Evolutionary conservation across 2,329 filamentous ascomycete species (phyloP), one percentile per base, ranked within the genome.

Genomic region (Hypocrella siamensis): DNA sequence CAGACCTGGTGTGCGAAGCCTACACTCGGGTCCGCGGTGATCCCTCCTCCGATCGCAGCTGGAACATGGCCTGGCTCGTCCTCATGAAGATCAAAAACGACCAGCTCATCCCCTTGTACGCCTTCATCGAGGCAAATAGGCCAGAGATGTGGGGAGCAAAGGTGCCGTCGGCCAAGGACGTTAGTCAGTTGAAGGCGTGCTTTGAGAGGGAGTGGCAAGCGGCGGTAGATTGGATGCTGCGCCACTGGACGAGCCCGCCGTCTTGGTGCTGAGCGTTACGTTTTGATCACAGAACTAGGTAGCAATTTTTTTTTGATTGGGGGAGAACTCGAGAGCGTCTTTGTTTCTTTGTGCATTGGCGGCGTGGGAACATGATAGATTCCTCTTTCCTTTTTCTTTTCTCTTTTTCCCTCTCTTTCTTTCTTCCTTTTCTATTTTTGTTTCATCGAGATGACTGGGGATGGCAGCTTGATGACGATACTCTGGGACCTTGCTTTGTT

Each of bases 31-130:
- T 84, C 3, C 61, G 66, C 33, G 58, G 56, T 18, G 79, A 83
- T 39, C 75, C 75, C 0, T 57, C 64, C 14, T 78, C 73, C 40
- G 74, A 73, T 42, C 65, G 73, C 17, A 82, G 76, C 47, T 84
- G 79, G 78, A 85, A 84, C 46, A 61, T 79, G 42, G 79, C 75
- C 26, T 84, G 79, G 78, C 56, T 84, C 28, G 72, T 79, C 19
- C 55, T 84, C 8, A 57, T 56, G 26, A 81, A 80, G 50, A 73
- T 82, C 31, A 60, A 64, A 16, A 67, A 71, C 34, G 72, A 76
- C 38, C 63, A 65, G 34, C 57, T 83, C 29, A 63, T 84, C 15
- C 48, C 65, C 0, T 59, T 62, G 24, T 78, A 77, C 44, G 75
- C 79, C 1, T 58, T 62, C 21, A 48, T 60, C 10, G 73, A 82